Evolutionary conservation across 441 rosid genomes (phyloP), one percentile per base, ranked within the genome.

Genomic region (Arabidopsis hybrid): DNA sequence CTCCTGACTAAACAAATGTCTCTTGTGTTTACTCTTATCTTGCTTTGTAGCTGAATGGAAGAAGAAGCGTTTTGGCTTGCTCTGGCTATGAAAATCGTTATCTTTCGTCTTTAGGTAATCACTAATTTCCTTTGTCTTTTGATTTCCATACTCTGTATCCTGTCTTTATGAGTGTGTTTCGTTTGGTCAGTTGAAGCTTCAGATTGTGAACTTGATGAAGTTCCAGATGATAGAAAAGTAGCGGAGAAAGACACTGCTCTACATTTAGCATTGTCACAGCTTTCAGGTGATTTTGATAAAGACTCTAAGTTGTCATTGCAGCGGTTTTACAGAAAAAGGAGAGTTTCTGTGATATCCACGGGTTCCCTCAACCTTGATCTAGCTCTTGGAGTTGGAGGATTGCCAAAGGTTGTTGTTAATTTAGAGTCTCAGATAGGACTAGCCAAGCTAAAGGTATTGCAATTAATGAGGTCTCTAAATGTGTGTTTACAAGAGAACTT

Each of bases 311-410:
- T 88, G 83, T 88, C 90, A 68, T 67, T 89, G 85, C 86, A 81
- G 65, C 84, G 87, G 35, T 90, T 94, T 83, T 85, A 71, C 60
- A 65, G 80, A 46, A 76, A 93, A 63, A 75, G 99, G 35, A 82
- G 57, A 79, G 86, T 87, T 79, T 88, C 91, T 26, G 94, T 91
- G 43, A 80, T 91, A 79, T 81, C 99, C 49, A 92, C 99, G 4
- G 99, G 99, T 61, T 92, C 97, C 4, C 79, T 92, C 59, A 91
- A 84, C 85, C 96, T 95, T 80, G 99, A 95, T 79, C 69, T 85
- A 63, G 92, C 96, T 38, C 90, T 95, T 39, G 96, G 90, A 17
- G 83, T 92, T 80, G 99, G 99, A 71, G 99, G 99, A 78, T 82
- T 94, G 65, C 99, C 99, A 12, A 90, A 88, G 97, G 99, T 94